Percentiles rank a stretch among this genome's conserved stretches.
Evolutionary conservation across 495 filamentous ascomycete genomes (phyloP).

Genomic region (Aspergillus panamensis): DNA sequence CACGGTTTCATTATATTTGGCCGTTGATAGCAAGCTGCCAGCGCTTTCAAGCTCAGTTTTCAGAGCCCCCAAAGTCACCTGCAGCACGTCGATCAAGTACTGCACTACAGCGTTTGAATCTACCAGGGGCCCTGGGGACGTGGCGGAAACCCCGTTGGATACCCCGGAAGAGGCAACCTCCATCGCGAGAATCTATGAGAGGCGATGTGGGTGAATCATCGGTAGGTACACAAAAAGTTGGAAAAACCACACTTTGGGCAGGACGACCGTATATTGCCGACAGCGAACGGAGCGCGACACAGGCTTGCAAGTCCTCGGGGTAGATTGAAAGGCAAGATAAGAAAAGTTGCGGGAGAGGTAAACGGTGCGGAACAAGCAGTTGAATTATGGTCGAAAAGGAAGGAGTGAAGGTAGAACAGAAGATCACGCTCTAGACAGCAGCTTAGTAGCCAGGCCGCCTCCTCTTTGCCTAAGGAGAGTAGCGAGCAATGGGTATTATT

Average conservation of each 20-base stretch:
- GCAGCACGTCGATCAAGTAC: constrained; percentile 73
- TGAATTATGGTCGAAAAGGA: background rate
- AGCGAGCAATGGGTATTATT: background rate
- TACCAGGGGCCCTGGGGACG: constrained; percentile 40
- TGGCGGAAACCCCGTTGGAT: constrained; percentile 45
- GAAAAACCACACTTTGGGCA: background rate
- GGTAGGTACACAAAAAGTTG: constrained; percentile 16
- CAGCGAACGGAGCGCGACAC: background rate
- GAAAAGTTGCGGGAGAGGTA: background rate
- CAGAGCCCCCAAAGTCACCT: constrained; percentile 80
- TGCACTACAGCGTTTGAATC: constrained; percentile 67
- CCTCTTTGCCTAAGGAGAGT: background rate
- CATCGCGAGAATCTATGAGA: constrained; percentile 36
- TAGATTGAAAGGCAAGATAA: background rate
- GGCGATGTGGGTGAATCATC: constrained; percentile 30
- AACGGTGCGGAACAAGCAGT: background rate
- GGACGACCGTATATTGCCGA: background rate
- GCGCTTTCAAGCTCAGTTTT: constrained; percentile 71
- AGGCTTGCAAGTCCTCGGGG: background rate
- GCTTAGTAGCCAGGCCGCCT: background rate
- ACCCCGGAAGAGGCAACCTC: constrained; percentile 49
- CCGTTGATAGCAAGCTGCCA: constrained; percentile 77
- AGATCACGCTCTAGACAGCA: background rate
- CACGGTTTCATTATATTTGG: constrained; percentile 68
- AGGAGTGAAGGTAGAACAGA: background rate